Percentiles rank a stretch among this genome's conserved stretches.
These are phyloP conservation scores for Xylariaceae sp. DNA, from an alignment of 2,329 filamentous ascomycete species.

Conservation along the genomic window DNA sequence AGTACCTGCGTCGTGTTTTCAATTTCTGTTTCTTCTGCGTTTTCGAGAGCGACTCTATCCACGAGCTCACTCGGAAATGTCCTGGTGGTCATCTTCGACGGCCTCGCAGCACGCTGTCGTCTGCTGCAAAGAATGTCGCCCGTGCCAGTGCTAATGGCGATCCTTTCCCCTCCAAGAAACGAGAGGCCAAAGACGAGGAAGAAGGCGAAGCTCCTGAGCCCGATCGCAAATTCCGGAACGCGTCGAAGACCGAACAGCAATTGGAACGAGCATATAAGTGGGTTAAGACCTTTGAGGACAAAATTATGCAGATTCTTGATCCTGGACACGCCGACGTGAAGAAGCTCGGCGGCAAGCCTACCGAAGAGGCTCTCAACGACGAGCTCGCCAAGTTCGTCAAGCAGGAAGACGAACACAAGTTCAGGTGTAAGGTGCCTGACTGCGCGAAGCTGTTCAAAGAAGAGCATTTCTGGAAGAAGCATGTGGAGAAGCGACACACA, in stretches of 20 bases:
- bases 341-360: slow-evolving; percentile 83
- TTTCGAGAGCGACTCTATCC: slow-evolving; percentile 95
- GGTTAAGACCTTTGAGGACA: slow-evolving; percentile 98
- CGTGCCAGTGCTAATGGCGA: slow-evolving; percentile 78
- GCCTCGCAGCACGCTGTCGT: slow-evolving; percentile 79
- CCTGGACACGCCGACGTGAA: slow-evolving; percentile 81
- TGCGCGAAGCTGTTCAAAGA: slow-evolving; percentile 98
- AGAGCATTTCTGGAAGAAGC: slow-evolving; percentile 95
- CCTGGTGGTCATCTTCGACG: slow-evolving; percentile 94
- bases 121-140: slow-evolving; percentile 78
- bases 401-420: slow-evolving; percentile 97
- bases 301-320: slow-evolving; percentile 87
- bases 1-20: slow-evolving; percentile 93
- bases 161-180: slow-evolving; percentile 79
- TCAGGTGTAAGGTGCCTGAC: slow-evolving; percentile 91
- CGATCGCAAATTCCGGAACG: slow-evolving; percentile 70
- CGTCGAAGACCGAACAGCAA: slow-evolving; percentile 82
- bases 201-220: slow-evolving; percentile 59
- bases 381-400: slow-evolving; percentile 86
- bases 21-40: slow-evolving; percentile 99
- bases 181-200: slow-evolving; percentile 60
- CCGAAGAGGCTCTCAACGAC: slow-evolving; percentile 82
- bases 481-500: slow-evolving; percentile 89
- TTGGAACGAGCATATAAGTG: slow-evolving; percentile 94
- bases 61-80: slow-evolving; percentile 93